Base-by-base conservation (phyloP, 768 basidiomycete species). In the Naganishia randhawae region DNA sequence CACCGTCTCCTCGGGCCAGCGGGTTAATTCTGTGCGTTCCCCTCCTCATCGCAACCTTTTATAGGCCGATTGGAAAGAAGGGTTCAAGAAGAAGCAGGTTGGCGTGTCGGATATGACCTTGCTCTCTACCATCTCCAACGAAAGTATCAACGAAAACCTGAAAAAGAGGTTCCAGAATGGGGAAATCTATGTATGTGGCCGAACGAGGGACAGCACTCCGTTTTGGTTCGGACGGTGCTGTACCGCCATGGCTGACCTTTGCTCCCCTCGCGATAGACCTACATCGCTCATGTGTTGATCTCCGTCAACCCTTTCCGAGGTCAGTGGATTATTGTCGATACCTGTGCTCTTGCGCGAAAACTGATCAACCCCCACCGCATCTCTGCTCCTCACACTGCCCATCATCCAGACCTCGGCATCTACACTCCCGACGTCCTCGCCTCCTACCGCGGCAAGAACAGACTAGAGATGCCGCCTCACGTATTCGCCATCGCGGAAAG, bases 71-170 rank as follows among this genome's bases (percentile, higher is more conserved):
- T 99, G 95, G 95, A 95, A 95, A 81, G 95, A 98, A 77, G 93
- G 94, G 5, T 99, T 99, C 85, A 96, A 96, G 88, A 99, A 97
- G 88, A 97, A 97, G 82, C 89, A 91, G 81, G 89, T 94, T 70
- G 96, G 96, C 65, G 95, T 99, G 67, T 88, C 91, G 50, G 96
- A 99, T 84, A 99, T 99, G 96, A 99, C 96, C 10, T 83, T 99
- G 70, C 83, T 99, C 67, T 90, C 91, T 27, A 95, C 91, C 57
- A 97, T 98, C 84, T 92, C 90, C 80, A 96, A 99, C 80, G 95
- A 98, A 75, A 88, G 87, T 73, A 87, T 99, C 85, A 98, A 99
- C 80, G 92, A 96, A 63, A 99, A 99, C 79, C 84, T 99, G 70
- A 88, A 96, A 85, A 93, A 95, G 81, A 86, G 96, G 71, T 98